Evolutionary conservation across 164 flowering plant genomes (phyloP), one percentile per base, ranked within the genome.

Genomic region (grape (Vitis vinifera)): DNA sequence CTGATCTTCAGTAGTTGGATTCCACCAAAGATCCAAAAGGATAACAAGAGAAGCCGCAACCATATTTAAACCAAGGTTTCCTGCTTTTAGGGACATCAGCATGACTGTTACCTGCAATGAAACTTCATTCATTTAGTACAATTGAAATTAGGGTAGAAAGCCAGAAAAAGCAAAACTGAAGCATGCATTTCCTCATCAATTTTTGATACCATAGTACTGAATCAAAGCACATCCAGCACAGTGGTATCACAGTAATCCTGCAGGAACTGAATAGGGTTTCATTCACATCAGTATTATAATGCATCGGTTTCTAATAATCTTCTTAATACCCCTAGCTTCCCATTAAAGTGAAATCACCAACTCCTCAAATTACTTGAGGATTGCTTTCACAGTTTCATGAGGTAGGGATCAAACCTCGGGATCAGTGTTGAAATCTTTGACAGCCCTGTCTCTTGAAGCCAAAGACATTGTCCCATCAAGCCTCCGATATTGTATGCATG

Each of bases 1-100:
- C 74, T 95, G 99, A 76, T 95, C 99, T 85, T 95, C 98, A 49
- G 97, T 95, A 23, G 98, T 89, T 66, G 98, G 99, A 83, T 95
- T 95, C 99, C 99, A 95, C 99, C 97, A 93, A 50, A 90, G 96
- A 81, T 95, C 97, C 78, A 93, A 75, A 68, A 95, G 89, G 66
- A 95, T 86, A 71, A 95, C 95, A 82, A 87, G 97, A 81, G 85
- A 89, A 67, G 99, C 99, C 74, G 94, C 96, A 71, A 93, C 97
- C 98, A 95, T 88, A 71, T 95, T 95, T 44, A 95, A 79, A 66
- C 98, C 99, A 68, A 95, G 94, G 69, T 93, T 95, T 71, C 98
- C 98, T 17, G 99, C 99, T 81, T 95, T 93, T 16, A 95, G 74
- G 3, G 98, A 95, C 99, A 95, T 95, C 75, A 95, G 74, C 96